These are phyloP conservation scores for Aspergillus kassunensis DNA, from an alignment of 495 filamentous ascomycete species.

Conservation along the genomic window DNA sequence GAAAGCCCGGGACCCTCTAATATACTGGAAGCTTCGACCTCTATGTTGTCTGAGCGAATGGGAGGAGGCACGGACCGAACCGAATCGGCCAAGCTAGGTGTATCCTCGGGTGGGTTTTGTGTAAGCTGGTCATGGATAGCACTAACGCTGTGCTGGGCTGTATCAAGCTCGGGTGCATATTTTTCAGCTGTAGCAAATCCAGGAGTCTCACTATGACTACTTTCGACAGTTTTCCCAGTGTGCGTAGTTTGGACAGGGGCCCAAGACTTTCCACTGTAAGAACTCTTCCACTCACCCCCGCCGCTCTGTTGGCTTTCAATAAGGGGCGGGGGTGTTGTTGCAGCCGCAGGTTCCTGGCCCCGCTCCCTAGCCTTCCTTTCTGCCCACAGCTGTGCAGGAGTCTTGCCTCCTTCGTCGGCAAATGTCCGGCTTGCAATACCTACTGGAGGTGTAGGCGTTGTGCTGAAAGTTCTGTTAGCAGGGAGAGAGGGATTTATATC, in stretches of 20 bases:
- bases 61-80: constrained; percentile 66
- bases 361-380: constrained; percentile 88
- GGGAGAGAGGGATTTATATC: constrained; percentile 89
- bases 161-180: constrained; percentile 46
- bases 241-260: constrained; percentile 70
- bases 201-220: constrained; percentile 54
- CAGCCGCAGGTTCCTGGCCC: constrained; percentile 42
- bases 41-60: constrained; percentile 58
- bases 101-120: constrained; percentile 63
- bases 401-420: constrained; percentile 92
- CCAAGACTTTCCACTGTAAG: constrained; percentile 85
- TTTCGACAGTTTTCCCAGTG: constrained; percentile 59
- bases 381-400: constrained; percentile 93
- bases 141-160: constrained; percentile 55
- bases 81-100: constrained; percentile 38
- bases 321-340: constrained; percentile 40
- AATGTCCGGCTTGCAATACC: constrained; percentile 86
- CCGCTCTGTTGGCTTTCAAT: constrained; percentile 66
- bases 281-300: constrained; percentile 77
- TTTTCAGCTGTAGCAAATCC: constrained; percentile 50
- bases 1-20: constrained; percentile 41
- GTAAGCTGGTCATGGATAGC: constrained; percentile 76
- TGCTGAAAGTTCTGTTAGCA: constrained; percentile 50
- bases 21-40: constrained; percentile 49
- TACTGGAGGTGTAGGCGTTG: constrained; percentile 53